These are phyloP conservation scores for Kodamaea restingae DNA, from an alignment of 805 yeast genomes.

Conservation along the genomic window DNA sequence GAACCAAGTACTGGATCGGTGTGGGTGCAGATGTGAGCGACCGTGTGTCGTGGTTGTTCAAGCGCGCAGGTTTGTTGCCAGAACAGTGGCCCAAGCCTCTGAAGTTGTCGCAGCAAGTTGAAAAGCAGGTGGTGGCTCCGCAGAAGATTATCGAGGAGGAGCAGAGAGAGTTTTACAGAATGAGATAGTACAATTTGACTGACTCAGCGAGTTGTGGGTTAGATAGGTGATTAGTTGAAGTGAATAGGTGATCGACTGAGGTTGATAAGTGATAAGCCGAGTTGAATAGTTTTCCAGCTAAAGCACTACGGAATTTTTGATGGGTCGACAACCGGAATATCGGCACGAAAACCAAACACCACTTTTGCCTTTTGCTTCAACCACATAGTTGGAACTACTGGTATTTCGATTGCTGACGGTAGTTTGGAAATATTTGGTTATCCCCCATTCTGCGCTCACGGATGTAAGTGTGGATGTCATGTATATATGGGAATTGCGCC, in stretches of 20 bases:
- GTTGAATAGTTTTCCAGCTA: no score
- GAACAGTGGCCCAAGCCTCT: slow-evolving; percentile 55
- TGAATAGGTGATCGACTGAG: no score
- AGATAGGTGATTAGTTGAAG: no score
- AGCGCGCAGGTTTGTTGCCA: slow-evolving; percentile 69
- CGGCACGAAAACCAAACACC: no score
- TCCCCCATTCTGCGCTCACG: no score
- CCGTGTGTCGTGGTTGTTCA: slow-evolving; percentile 69
- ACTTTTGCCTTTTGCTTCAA: no score
- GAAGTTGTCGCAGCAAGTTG: slow-evolving; percentile 31
- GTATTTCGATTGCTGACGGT: no score
- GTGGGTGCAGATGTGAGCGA: slow-evolving; percentile 95
- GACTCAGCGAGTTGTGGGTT: background rate
- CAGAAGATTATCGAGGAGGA: slow-evolving; percentile 31
- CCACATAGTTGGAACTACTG: no score
- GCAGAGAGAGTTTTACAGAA: slow-evolving; percentile 27
- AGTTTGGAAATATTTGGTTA: no score
- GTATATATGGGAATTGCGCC: background rate
- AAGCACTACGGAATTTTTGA: no score
- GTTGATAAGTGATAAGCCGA: no score
- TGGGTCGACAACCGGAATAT: no score
- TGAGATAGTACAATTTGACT: slow-evolving; percentile 23
- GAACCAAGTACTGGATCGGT: slow-evolving; percentile 95
- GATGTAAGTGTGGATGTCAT: background rate
- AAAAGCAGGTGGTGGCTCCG: slow-evolving; percentile 26